Evolutionary conservation across 2,329 filamentous ascomycete species (phyloP), one percentile per base, ranked within the genome.

Genomic region (Alternaria sp.): DNA sequence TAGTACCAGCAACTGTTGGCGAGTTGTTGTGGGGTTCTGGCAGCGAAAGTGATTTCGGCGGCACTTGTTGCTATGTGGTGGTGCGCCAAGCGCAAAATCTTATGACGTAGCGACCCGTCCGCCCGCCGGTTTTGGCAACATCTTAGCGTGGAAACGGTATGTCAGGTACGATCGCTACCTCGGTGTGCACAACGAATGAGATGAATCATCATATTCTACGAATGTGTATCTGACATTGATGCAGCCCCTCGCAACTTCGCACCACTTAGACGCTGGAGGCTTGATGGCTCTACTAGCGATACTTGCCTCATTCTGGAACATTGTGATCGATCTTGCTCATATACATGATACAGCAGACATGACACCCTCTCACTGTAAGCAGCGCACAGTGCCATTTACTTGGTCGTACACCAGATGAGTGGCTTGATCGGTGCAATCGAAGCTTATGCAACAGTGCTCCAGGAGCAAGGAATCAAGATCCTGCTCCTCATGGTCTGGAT

Each of bases 401-500:
- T 23, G 15, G 40, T 19, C 28, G 30, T 44, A 40, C 17, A 23
- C 5, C 19, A 43, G 12, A n/a, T 43, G 45, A 23, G 45, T 28
- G 56, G 49, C 36, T 50, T 9, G 57, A 51, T 30, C 25, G 23
- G 21, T 40, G 45, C 21, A 7, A 12, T 17, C 40, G 21, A 23
- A 46, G 21, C 28, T 80, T 86, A 97, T 67, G 91, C 90, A 64
- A 97, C 93, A 5, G 96, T 94, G 66, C 93, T 97, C 96, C 96
- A 99, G 9, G 93, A 92, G 91, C 97, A 94, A 12, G 96, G 93
- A 65, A 98, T 90, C 77, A 99, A 81, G 74, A 99, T 93, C 73
- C 92, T 88, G 77, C 93, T 97, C 87, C 96, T 93, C 96, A 99
- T 99, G 62, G 85, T 90, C 84, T 97, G 94, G 74, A 99, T 99